Evolutionary conservation across 345 rosid species (phyloP).

Genomic region (Carallia pectinifolia): DNA sequence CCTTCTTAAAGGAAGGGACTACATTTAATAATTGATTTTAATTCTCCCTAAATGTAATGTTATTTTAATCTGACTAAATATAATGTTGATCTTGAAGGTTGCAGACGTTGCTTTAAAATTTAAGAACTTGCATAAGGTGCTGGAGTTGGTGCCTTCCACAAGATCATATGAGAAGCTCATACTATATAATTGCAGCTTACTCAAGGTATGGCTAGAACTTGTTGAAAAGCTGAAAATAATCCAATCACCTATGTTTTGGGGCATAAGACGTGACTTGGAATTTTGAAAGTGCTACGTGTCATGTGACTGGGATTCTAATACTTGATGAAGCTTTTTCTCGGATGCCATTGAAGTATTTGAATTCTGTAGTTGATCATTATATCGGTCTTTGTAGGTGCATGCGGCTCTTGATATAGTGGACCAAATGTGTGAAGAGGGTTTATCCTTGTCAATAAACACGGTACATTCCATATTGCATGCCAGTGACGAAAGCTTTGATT

Average conservation of each 20-base stretch:
- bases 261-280: background rate
- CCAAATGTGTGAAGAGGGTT: constrained; percentile 54
- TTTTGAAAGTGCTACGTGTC: background rate
- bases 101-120: constrained; percentile 56
- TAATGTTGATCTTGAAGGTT: constrained; percentile 42
- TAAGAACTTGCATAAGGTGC: constrained; percentile 52
- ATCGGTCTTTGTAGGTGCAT: constrained; percentile 52
- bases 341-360: background rate
- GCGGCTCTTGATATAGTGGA: constrained; percentile 68
- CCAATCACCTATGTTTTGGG: background rate
- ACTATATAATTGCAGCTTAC: constrained; percentile 45
- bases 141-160: constrained; percentile 55
- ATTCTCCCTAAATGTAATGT: background rate
- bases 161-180: constrained; percentile 63
- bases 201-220: constrained; percentile 46
- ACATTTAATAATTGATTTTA: too few relatives aligned
- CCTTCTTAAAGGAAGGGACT: too few relatives aligned
- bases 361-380: background rate
- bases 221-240: constrained; percentile 7
- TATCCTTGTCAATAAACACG: constrained; percentile 43
- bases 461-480: constrained; percentile 52
- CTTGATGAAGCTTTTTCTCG: background rate
- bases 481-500: constrained; percentile 57
- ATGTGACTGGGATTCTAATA: background rate
- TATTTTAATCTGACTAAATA: background rate